These are phyloP conservation scores for Aaosphaeria arxii DNA, from an alignment of 2,329 filamentous ascomycete genomes.

Conservation along the genomic window DNA sequence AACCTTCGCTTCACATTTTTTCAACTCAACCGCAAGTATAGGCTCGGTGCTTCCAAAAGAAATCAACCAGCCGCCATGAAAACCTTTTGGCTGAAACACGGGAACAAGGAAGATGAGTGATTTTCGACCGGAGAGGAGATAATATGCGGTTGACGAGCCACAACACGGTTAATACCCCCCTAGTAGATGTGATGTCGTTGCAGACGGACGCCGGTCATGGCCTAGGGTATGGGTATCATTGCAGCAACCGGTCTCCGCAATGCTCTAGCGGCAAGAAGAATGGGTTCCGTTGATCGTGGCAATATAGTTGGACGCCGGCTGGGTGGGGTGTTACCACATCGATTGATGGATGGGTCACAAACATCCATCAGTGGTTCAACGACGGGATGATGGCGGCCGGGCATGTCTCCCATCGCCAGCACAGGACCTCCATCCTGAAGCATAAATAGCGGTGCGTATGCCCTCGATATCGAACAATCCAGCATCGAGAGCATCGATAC, in stretches of 20 bases:
- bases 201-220: slow-evolving; percentile 41
- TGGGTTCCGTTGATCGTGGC: slow-evolving; percentile 44
- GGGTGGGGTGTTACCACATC: slow-evolving; percentile 42
- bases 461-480: slow-evolving; percentile 21
- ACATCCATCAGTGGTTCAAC: slow-evolving; percentile 35
- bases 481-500: slow-evolving; percentile 3
- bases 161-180: slow-evolving; percentile 37
- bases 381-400: slow-evolving; percentile 27
- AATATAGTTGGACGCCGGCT: slow-evolving; percentile 41
- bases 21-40: slow-evolving; percentile 32
- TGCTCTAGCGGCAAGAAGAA: slow-evolving; percentile 43
- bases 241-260: slow-evolving; percentile 42
- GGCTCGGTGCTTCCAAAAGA: slow-evolving; percentile 29
- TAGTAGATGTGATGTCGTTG: slow-evolving; percentile 43
- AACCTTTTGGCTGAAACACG: slow-evolving; percentile 29
- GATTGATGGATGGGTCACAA: slow-evolving; percentile 35
- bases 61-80: slow-evolving; percentile 17
- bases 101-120: slow-evolving; percentile 38
- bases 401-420: slow-evolving; percentile 19
- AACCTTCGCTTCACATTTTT: slow-evolving; percentile 31
- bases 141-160: slow-evolving; percentile 47
- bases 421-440: slow-evolving; percentile 22
- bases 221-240: slow-evolving; percentile 46
- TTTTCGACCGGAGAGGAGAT: slow-evolving; percentile 35
- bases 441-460: slow-evolving; percentile 40